phyloP scores from a whole-genome alignment of 2,329 filamentous ascomycete species.

The Ceratocystis huliohia region DNA sequence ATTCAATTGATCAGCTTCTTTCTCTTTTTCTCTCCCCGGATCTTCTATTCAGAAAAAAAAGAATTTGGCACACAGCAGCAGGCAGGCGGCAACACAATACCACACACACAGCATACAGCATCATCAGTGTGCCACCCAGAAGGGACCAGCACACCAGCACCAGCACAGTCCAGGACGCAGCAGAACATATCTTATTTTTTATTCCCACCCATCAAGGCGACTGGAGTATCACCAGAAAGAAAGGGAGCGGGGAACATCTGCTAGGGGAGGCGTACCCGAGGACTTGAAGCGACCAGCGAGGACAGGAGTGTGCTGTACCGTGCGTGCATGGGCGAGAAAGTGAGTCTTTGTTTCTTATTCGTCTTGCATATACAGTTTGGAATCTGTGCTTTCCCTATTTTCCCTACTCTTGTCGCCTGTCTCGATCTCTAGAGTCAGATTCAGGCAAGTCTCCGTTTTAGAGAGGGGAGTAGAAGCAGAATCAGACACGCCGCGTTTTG shows the following conservation, averaged over 20 bases:
- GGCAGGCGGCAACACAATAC: not conserved
- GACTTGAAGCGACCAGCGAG: not conserved
- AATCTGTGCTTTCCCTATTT: not conserved
- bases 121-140: not conserved
- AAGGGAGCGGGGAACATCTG: not conserved
- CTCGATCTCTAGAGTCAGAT: conserved; percentile 8
- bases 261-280: not conserved
- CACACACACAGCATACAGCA: not conserved
- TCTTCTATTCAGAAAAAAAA: not conserved
- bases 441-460: conserved; percentile 1
- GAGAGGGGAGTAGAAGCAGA: not conserved
- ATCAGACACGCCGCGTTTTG: not conserved
- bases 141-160: not conserved
- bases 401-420: conserved; percentile 8
- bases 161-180: not conserved
- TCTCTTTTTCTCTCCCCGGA: too few relatives aligned
- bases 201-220: not conserved
- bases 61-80: conserved; percentile 1
- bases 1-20: too few relatives aligned
- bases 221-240: not conserved
- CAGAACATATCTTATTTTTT: too few relatives aligned
- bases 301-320: not conserved
- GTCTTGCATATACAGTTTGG: conserved; percentile 4
- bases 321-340: not conserved
- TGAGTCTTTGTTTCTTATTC: conserved; percentile 2